Conservation (phyloP, 345 rosid species). For the Bruguiera gymnorhiza region DNA sequence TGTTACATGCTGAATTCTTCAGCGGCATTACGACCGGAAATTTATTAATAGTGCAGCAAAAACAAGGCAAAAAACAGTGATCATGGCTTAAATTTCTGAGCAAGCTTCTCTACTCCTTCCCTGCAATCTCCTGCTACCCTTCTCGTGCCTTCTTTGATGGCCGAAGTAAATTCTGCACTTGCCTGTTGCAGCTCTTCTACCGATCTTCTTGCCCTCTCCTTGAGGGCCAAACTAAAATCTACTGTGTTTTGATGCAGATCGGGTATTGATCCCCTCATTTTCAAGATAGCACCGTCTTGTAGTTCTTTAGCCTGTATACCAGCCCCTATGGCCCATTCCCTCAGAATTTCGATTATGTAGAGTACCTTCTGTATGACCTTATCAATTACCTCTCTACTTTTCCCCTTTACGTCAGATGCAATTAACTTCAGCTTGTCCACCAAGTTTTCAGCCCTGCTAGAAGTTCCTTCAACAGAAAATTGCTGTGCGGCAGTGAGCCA, state of each 20-base stretch:
- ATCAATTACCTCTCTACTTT: slow-evolving; percentile 49
- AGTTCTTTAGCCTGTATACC: slow-evolving; percentile 15
- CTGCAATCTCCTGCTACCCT: slow-evolving; percentile 61
- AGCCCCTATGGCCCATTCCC: slow-evolving; percentile 36
- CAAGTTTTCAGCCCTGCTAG: slow-evolving; percentile 49
- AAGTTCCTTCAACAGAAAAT: slow-evolving; percentile 51
- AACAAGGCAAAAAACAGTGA: background rate
- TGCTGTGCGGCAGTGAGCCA: slow-evolving; percentile 63
- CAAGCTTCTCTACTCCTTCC: slow-evolving; percentile 58
- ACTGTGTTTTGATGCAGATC: slow-evolving; percentile 54
- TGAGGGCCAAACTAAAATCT: slow-evolving; percentile 29
- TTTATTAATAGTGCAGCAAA: slow-evolving; percentile 15
- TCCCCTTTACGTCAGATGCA: slow-evolving; percentile 47
- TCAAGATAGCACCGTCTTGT: slow-evolving; percentile 23
- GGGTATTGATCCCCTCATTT: slow-evolving; percentile 39
- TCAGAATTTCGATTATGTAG: slow-evolving; percentile 39
- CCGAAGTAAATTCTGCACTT: slow-evolving; percentile 37
- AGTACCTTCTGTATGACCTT: slow-evolving; percentile 46
- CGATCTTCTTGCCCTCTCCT: slow-evolving; percentile 36
- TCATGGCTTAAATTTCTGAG: slow-evolving; percentile 58
- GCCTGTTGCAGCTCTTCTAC: slow-evolving; percentile 56
- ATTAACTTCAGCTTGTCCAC: slow-evolving; percentile 56
- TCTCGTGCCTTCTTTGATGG: slow-evolving; percentile 54
- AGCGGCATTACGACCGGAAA: slow-evolving; percentile 7
- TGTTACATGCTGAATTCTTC: background rate